Percentiles rank a stretch among this genome's conserved stretches.
These are phyloP conservation scores for Alternaria triticimaculans DNA, from an alignment of 2,329 filamentous ascomycete species.

Conservation along the genomic window DNA sequence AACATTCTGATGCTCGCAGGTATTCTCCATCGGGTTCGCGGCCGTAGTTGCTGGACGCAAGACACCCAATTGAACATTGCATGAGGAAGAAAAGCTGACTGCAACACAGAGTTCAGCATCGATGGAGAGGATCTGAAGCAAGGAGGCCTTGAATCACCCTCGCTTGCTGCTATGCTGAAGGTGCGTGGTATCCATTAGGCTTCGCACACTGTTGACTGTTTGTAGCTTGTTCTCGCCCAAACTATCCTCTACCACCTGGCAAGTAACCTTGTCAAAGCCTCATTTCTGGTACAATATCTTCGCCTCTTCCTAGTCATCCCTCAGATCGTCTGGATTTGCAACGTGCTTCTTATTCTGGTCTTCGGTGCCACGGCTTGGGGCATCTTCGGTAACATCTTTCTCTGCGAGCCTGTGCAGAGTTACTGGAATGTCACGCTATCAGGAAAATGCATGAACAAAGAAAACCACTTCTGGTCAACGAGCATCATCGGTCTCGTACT, in stretches of 20 bases:
- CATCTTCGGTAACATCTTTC: slow-evolving; percentile 36
- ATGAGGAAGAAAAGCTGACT: background rate
- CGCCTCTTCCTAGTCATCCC: slow-evolving; percentile 29
- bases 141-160: background rate
- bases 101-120: slow-evolving; percentile 14
- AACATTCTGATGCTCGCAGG: slow-evolving; percentile 18
- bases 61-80: background rate
- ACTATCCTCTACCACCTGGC: slow-evolving; percentile 41
- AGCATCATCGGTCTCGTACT: slow-evolving; percentile 37
- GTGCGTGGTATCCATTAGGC: background rate
- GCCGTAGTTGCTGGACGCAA: slow-evolving; percentile 33
- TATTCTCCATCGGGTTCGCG: slow-evolving; percentile 37
- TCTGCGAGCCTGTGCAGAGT: slow-evolving; percentile 34
- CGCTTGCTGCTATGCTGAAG: slow-evolving; percentile 20
- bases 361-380: slow-evolving; percentile 33
- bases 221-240: slow-evolving; percentile 39
- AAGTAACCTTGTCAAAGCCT: slow-evolving; percentile 42
- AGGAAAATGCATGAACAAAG: slow-evolving; percentile 33
- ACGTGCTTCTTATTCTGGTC: slow-evolving; percentile 23
- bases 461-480: slow-evolving; percentile 33
- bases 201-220: background rate
- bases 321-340: slow-evolving; percentile 19
- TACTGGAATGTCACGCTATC: slow-evolving; percentile 31
- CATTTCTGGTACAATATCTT: slow-evolving; percentile 43
- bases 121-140: background rate